These are phyloP conservation scores for Schrenkiella parvula DNA, from an alignment of 345 rosid genomes.

Conservation along the genomic window DNA sequence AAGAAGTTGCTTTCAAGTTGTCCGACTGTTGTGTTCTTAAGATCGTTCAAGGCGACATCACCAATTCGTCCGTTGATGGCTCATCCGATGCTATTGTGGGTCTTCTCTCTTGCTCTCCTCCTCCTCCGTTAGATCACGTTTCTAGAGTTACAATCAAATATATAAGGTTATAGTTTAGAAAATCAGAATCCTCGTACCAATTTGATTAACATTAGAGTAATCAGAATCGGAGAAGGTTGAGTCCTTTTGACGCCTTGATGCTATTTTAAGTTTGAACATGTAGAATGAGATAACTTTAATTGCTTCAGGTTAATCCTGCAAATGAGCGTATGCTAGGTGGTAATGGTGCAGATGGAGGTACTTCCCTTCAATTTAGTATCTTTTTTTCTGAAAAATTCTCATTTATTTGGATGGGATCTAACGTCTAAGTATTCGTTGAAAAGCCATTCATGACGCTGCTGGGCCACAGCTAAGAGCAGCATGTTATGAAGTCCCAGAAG, in stretches of 20 bases:
- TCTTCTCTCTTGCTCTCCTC: slow-evolving; percentile 2
- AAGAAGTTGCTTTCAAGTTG: slow-evolving; percentile 38
- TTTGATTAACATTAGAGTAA: neutral
- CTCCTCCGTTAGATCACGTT: neutral
- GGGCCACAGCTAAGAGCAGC: slow-evolving; percentile 67
- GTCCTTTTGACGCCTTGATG: neutral
- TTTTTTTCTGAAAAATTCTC: neutral
- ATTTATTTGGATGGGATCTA: neutral
- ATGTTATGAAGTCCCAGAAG: slow-evolving; percentile 61
- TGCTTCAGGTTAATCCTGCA: slow-evolving; percentile 70
- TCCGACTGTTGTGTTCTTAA: slow-evolving; percentile 47
- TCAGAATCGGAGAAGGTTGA: neutral
- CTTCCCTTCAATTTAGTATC: neutral
- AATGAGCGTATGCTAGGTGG: slow-evolving; percentile 87
- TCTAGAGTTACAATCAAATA: too few relatives aligned
- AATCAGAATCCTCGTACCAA: neutral
- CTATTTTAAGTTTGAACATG: neutral
- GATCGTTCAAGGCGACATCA: slow-evolving; percentile 75
- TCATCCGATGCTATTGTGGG: slow-evolving; percentile 79
- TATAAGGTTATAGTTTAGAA: too few relatives aligned
- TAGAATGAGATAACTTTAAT: neutral
- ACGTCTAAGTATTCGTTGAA: neutral
- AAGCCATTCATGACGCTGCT: slow-evolving; percentile 56
- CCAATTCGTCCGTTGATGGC: slow-evolving; percentile 72
- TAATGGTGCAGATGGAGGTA: slow-evolving; percentile 94